These are phyloP conservation scores for Annulohypoxylon bovei DNA, from an alignment of 495 filamentous ascomycete genomes.

Conservation along the genomic window DNA sequence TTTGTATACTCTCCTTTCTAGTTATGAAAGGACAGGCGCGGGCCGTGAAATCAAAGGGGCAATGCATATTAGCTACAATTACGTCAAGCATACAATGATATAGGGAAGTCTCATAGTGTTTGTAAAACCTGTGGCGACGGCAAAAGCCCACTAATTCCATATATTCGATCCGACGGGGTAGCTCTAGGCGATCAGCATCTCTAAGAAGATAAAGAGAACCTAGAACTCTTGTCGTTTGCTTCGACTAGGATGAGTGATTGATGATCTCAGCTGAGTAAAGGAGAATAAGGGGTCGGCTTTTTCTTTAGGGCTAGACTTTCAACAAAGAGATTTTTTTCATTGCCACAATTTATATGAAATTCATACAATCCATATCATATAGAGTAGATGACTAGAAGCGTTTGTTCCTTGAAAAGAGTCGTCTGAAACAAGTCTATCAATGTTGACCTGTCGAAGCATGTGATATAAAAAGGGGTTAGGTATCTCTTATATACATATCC, in stretches of 20 bases:
- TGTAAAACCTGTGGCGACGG: conserved; percentile 11
- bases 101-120: neutral
- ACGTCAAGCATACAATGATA: conserved; percentile 10
- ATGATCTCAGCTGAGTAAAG: conserved; percentile 12
- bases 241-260: neutral
- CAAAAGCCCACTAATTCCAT: neutral
- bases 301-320: neutral
- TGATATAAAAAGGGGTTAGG: neutral
- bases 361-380: neutral
- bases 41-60: conserved; percentile 20
- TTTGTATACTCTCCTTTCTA: conserved; percentile 17
- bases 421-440: conserved; percentile 15
- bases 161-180: neutral
- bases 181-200: conserved; percentile 2
- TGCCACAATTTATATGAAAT: conserved; percentile 10
- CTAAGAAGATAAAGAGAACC: conserved; percentile 13
- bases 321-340: conserved; percentile 20
- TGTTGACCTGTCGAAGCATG: conserved; percentile 16
- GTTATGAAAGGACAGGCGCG: conserved; percentile 4
- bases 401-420: conserved; percentile 3
- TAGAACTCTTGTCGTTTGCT: conserved; percentile 5
- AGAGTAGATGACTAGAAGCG: neutral
- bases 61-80: neutral
- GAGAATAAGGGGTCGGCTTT: conserved; percentile 5
- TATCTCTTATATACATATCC: neutral